Evolutionary conservation across 495 filamentous ascomycete genomes (phyloP).

Genomic region (Talaromyces liani): DNA sequence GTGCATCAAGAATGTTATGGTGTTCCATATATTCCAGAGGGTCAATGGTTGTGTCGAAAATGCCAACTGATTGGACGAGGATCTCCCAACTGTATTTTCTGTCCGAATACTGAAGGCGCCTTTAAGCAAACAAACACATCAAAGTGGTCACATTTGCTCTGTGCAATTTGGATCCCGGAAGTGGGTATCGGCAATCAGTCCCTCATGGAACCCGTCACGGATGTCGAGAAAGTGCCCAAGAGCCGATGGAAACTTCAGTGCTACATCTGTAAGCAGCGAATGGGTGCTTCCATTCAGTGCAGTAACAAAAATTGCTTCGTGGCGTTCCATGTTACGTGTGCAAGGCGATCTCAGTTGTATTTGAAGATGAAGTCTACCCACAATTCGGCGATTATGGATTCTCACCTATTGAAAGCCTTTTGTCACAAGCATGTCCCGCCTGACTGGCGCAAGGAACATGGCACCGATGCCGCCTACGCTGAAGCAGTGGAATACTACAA

Average conservation of each 20-base stretch:
- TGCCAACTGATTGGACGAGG: conserved; percentile 92
- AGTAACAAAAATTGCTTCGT: conserved; percentile 95
- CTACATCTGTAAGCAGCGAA: conserved; percentile 94
- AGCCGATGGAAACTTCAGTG: conserved; percentile 88
- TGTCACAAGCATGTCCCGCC: conserved; percentile 93
- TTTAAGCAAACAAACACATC: conserved; percentile 97
- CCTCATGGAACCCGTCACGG: conserved; percentile 97
- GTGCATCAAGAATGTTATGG: conserved; percentile 99
- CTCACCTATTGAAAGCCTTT: conserved; percentile 84
- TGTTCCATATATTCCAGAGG: conserved; percentile 96
- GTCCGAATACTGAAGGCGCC: conserved; percentile 91
- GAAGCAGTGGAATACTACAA: conserved; percentile 79
- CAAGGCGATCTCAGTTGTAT: conserved; percentile 77
- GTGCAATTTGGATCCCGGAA: conserved; percentile 97
- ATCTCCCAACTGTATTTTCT: conserved; percentile 94
- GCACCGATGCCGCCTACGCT: conserved; percentile 56
- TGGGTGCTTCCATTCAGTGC: conserved; percentile 98
- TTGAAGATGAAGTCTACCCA: conserved; percentile 94
- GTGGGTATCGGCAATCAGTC: conserved; percentile 91
- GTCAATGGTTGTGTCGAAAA: conserved; percentile 96
- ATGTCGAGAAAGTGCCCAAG: conserved; percentile 93
- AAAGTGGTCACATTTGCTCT: conserved; percentile 94
- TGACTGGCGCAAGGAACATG: conserved; percentile 83
- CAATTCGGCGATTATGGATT: conserved; percentile 70
- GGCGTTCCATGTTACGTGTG: conserved; percentile 98